Evolutionary conservation across 305 asterid species (phyloP), one percentile per base, ranked within the genome.

Genomic region (Plantago coronopus): DNA sequence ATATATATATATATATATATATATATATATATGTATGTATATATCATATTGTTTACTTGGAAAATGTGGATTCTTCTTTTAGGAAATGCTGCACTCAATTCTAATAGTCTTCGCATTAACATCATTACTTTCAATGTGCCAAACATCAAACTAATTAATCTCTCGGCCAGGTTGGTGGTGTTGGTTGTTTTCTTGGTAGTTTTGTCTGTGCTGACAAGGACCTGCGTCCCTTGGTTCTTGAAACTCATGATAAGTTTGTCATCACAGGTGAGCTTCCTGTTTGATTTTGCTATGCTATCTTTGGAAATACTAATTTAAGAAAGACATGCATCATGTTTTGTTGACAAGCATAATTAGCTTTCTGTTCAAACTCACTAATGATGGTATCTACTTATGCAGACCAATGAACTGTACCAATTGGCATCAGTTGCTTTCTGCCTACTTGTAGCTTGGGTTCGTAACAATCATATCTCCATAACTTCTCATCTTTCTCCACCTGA

Each of bases 381-480:
- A 47, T 65, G 25, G 12, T 54, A 54, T 70, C 73, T 61, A 55
- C 58, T 63, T 78, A 48, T 61, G 78, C 91, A 93, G 99, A 93
- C 99, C 71, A 89, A 93, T 74, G 99, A 93, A 73, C 91, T 89
- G 51, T 94, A 94, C 80, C 99, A 94, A 65, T 68, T 94, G 83
- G 97, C 99, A 12, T 75, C 99, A 16, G 97, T 89, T 54, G 99
- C 99, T 59, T 94, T 94, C 79, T 94, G 99, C 82, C 95, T 94
- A 64, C 94, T 94, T 15, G 94, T 89, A 44, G 99, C 99, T 62
- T 94, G 99, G 99, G 97, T 94, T 66, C 58, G 99, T 87, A 68
- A 64, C 59, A 22, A 21, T 50, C 11, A 48, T 51, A 12, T 21
- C 20, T 34, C 13, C 31, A 42, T 54, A 44, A 40, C 61, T 22